Base-by-base conservation (phyloP, 2,329 filamentous ascomycete genomes). In the Geoglossum cookeanum region DNA sequence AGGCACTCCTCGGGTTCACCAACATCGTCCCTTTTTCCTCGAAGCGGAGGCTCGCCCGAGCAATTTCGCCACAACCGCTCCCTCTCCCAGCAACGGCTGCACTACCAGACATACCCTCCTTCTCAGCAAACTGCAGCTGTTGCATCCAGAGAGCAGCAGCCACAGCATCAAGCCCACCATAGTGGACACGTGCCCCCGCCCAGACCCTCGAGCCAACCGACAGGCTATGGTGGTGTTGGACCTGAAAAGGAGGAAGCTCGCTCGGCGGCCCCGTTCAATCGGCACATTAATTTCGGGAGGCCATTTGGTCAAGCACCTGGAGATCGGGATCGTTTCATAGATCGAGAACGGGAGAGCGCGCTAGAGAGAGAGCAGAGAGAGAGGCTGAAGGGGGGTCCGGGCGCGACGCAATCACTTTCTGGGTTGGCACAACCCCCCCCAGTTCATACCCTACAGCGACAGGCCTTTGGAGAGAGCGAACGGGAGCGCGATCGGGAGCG, bases 301-400 rank as follows among this genome's bases (percentile, higher is more conserved):
- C 4, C 9, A 5, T 22, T 13, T 37, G 4, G 33, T 33, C 49
- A 53, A 33, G 9, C 32, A 3, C 15, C 29, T 37, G 30, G 49
- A 9, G 49, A 53, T 33, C 13, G 49, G 17, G 49, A 53, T 5
- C 49, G 49, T 29, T 53, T 53, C 32, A 17, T 35, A n/a, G 49
- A 48, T 79, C 30, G 58, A 60, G 45, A 62, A 37, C 63, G 47
- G 58, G 62, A 55, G 60, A 63, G 2, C 63, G 77, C 77, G 59
- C 71, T 72, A 0, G 78, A 81, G 51, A 71, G 75, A 56, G 68
- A 71, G 1, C 67, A 68, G 27, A 65, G 68, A 11, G 68, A 71
- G 1, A 62, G 73, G 13, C 73, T 76, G 53, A 79, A 76, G 42
- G 57, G 61, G 78, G 82, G 58, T 77, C 80, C 22, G 74, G 71